Percentiles rank a stretch among this genome's conserved stretches.
These are phyloP conservation scores for Fusarium sp. DNA, from an alignment of 2,329 filamentous ascomycete genomes.

Conservation along the genomic window DNA sequence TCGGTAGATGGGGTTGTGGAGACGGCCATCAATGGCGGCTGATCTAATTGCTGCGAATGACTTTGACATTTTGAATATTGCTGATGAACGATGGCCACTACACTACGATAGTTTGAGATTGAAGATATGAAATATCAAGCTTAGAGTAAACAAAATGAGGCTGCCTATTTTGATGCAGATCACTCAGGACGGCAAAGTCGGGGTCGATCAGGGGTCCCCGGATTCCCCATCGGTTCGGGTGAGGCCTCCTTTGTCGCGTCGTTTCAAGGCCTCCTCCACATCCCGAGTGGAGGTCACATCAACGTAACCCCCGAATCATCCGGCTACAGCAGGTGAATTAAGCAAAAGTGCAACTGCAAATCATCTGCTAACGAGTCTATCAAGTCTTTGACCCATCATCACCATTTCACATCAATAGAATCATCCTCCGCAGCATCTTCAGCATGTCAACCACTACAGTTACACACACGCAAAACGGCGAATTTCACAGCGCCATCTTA, in stretches of 20 bases:
- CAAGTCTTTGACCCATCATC: not conserved
- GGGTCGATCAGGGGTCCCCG: constrained; percentile 6
- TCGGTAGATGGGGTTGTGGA: constrained; percentile 35
- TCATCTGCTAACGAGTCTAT: not conserved
- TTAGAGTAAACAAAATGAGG: not conserved
- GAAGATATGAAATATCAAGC: not conserved
- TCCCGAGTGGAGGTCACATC: constrained; percentile 24
- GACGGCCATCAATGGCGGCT: constrained; percentile 33
- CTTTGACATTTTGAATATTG: constrained; percentile 26
- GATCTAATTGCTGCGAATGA: constrained; percentile 30
- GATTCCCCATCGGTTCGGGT: constrained; percentile 20
- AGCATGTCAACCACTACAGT: constrained; percentile 26
- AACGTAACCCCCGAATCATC: not conserved
- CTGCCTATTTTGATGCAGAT: not conserved
- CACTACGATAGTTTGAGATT: not conserved
- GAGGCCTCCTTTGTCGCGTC: not conserved
- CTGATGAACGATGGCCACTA: not conserved
- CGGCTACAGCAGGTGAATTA: not conserved
- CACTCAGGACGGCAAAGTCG: not conserved
- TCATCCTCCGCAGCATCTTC: not conserved
- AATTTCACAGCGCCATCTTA: constrained; percentile 9
- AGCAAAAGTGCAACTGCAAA: not conserved
- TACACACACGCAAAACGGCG: constrained; percentile 1
- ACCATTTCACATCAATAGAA: not conserved
- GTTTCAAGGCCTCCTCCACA: constrained; percentile 23